Base-by-base conservation (phyloP, 495 filamentous ascomycete genomes). In the Pseudoneurospora amorphoporcata region DNA sequence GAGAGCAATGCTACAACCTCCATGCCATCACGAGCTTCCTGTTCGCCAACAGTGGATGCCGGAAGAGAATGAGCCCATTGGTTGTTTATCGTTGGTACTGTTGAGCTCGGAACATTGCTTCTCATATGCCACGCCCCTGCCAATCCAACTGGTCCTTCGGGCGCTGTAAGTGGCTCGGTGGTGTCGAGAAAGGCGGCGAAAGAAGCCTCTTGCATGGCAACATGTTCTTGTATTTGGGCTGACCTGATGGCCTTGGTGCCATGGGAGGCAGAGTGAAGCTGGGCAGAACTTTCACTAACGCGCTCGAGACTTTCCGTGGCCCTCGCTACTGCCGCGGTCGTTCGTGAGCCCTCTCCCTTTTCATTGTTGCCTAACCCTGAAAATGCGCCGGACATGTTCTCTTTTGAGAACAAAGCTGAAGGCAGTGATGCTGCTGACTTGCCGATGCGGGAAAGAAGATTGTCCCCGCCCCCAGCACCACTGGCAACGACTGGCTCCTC, bases 221-320 rank as follows among this genome's bases (percentile, higher is more conserved):
- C 73, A 58, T 85, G 82, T 53, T 81, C 77, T 69, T 80, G 79
- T 10, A 74, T 75, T 14, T 83, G 78, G 0, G 74, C 71, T 12
- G 70, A 39, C 38, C 71, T 77, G 61, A 82, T 47, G 39, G 69
- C 61, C 39, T 69, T 73, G 40, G 73, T 72, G 8, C 41, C 45
- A 53, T 65, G 94, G 79, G 90, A 84, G 84, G 94, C 95, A 78
- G 93, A 86, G 37, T 68, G 72, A 47, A 75, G 19, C 53, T 75
- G 76, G 4, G 73, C 70, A n/a, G 78, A 77, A 58, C 75, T 80
- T 69, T 80, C 78, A 35, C 73, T 73, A 8, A 42, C 73, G 38
- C 73, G 61, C 17, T 41, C 74, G 4, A 75, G 68, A 4, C 58
- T 68, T 40, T 77, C 70, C 14, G 19, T 69, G 5, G 71, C 41